These are phyloP conservation scores for Medicago arabica DNA, from an alignment of 306 rosid species.

Conservation along the genomic window DNA sequence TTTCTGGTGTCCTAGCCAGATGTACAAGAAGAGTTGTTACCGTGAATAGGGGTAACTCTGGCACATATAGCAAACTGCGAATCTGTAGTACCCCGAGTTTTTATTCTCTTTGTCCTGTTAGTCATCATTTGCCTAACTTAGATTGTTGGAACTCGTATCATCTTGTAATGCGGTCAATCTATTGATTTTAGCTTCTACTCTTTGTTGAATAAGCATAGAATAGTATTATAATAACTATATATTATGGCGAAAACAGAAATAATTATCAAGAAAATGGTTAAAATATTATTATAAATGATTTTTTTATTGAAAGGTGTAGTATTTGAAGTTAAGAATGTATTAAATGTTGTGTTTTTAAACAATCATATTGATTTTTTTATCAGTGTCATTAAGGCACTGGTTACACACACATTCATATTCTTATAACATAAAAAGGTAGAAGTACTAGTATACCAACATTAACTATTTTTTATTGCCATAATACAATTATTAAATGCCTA, in stretches of 20 bases:
- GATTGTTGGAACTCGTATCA: constrained; percentile 24
- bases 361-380: not conserved
- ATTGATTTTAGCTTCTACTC: constrained; percentile 10
- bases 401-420: not conserved
- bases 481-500: not conserved
- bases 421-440: not conserved
- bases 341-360: not conserved
- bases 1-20: constrained; percentile 6
- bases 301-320: too few species aligned
- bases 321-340: not conserved
- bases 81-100: not conserved
- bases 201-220: not conserved
- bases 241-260: not conserved
- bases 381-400: not conserved
- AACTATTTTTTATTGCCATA: constrained; percentile 1
- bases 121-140: not conserved
- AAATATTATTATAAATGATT: too few species aligned
- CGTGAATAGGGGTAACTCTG: not conserved
- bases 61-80: constrained; percentile 15
- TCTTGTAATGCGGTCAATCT: not conserved
- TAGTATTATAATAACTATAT: not conserved
- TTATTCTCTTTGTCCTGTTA: not conserved
- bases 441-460: not conserved
- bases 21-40: constrained; percentile 11
- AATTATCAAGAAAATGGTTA: not conserved